Percentiles rank a stretch among this genome's conserved stretches.
Evolutionary conservation across 2,329 filamentous ascomycete genomes (phyloP).

Genomic region (Pyrenophora graminea): DNA sequence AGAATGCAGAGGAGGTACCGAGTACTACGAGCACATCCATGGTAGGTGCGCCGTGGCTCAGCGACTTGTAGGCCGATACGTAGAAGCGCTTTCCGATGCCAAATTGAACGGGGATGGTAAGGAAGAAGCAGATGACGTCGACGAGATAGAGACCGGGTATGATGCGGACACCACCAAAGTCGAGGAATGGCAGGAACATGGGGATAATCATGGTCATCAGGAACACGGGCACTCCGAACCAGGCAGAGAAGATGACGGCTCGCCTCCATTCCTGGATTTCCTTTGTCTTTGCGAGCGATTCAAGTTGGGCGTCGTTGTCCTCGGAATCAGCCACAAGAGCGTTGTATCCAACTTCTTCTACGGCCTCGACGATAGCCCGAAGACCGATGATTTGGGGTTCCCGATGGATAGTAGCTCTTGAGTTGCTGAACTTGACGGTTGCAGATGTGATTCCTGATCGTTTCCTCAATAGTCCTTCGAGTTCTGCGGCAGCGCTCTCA

Average conservation of each 20-base stretch:
- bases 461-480: constrained; percentile 70
- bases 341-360: constrained; percentile 85
- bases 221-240: constrained; percentile 89
- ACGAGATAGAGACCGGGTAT: constrained; percentile 81
- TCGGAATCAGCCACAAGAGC: constrained; percentile 88
- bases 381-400: constrained; percentile 74
- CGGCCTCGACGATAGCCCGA: constrained; percentile 76
- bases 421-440: constrained; percentile 72
- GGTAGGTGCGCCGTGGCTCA: constrained; percentile 88
- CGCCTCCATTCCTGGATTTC: constrained; percentile 92
- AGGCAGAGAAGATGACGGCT: constrained; percentile 76
- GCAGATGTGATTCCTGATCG: constrained; percentile 75
- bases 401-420: constrained; percentile 74
- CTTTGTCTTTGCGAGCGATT: constrained; percentile 92
- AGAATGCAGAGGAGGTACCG: constrained; percentile 93
- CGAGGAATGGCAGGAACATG: constrained; percentile 75
- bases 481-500: constrained; percentile 68
- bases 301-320: constrained; percentile 94
- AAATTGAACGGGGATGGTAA: constrained; percentile 95
- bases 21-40: constrained; percentile 97
- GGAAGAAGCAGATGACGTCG: constrained; percentile 77
- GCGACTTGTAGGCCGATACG: constrained; percentile 85
- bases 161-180: constrained; percentile 74
- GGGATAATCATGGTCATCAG: constrained; percentile 91
- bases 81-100: constrained; percentile 96